Evolutionary conservation across 2,329 filamentous ascomycete genomes (phyloP).

Genomic region (Elsinoe arachidis): DNA sequence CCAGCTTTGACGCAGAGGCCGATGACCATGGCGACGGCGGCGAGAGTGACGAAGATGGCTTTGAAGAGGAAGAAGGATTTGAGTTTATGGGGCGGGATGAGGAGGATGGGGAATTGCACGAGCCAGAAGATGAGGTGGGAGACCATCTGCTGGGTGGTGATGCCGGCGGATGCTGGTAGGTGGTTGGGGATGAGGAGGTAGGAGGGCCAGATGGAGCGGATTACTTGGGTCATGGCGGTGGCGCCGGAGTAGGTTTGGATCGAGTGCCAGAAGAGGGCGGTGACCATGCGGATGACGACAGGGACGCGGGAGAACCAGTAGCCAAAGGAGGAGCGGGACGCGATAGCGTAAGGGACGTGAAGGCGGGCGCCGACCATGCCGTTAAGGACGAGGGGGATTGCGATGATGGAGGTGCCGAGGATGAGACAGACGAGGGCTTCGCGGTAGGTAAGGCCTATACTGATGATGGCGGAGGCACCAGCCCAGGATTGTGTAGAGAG

Average conservation of each 20-base stretch:
- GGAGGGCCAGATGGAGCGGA: constrained; percentile 51
- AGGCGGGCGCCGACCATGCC: constrained; percentile 43
- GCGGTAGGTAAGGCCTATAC: constrained; percentile 45
- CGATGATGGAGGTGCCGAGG: constrained; percentile 43
- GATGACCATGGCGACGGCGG: constrained; percentile 15
- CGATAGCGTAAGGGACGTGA: constrained; percentile 49
- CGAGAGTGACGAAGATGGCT: constrained; percentile 25
- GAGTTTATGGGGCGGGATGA: constrained; percentile 48
- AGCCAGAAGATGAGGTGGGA: constrained; percentile 52
- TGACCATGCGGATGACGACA: constrained; percentile 45
- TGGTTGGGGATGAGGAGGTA: constrained; percentile 46
- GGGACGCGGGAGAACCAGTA: constrained; percentile 50
- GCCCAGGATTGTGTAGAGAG: constrained; percentile 27
- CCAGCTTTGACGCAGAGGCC: constrained; percentile 21
- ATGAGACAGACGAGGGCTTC: constrained; percentile 48
- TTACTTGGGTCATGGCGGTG: constrained; percentile 43
- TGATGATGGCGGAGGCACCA: constrained; percentile 39
- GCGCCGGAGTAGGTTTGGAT: constrained; percentile 59
- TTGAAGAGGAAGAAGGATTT: constrained; percentile 44
- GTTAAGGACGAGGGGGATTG: constrained; percentile 51
- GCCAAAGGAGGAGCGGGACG: constrained; percentile 48
- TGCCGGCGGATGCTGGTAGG: constrained; percentile 44
- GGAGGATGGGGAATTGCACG: constrained; percentile 45
- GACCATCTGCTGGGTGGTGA: constrained; percentile 49
- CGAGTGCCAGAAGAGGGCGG: constrained; percentile 55